Conservation (phyloP, 495 filamentous ascomycete genomes). For the Penicillium maclennaniae region DNA sequence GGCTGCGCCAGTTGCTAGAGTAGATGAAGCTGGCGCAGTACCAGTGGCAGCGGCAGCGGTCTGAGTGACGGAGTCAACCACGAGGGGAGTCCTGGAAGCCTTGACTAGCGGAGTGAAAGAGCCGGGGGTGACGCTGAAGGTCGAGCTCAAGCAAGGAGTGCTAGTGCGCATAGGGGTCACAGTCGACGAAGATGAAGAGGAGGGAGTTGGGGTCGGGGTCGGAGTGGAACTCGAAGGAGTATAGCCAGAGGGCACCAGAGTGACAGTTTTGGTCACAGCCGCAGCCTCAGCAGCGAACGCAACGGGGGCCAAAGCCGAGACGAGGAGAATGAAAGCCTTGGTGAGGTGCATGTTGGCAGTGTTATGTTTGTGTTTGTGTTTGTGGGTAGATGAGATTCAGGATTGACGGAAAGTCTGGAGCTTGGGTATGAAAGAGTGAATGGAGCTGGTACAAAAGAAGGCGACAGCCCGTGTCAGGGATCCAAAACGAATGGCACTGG, state of each 20-base stretch:
- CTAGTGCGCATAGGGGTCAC: slow-evolving; percentile 21
- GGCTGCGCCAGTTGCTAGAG: slow-evolving; percentile 26
- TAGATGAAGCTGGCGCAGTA: slow-evolving; percentile 25
- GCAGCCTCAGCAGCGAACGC: slow-evolving; percentile 30
- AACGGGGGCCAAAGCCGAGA: slow-evolving; percentile 31
- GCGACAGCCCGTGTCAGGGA: slow-evolving; percentile 33
- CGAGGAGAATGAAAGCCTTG: slow-evolving; percentile 32
- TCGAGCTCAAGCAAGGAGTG: slow-evolving; percentile 18
- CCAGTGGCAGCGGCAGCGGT: slow-evolving; percentile 15
- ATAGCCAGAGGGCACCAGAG: slow-evolving; percentile 32
- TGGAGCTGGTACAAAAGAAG: slow-evolving; percentile 37
- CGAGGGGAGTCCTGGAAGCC: slow-evolving; percentile 5
- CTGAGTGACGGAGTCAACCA: neutral
- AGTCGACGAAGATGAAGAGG: slow-evolving; percentile 17
- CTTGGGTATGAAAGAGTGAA: slow-evolving; percentile 31
- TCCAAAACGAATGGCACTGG: slow-evolving; percentile 29
- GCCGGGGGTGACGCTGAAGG: slow-evolving; percentile 15
- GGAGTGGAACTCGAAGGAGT: slow-evolving; percentile 23
- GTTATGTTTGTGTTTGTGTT: neutral
- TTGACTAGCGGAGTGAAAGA: slow-evolving; percentile 18
- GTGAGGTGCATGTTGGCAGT: slow-evolving; percentile 33
- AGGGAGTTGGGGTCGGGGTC: slow-evolving; percentile 18
- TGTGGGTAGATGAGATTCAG: neutral
- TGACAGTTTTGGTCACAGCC: slow-evolving; percentile 27
- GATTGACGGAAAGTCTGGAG: neutral